A percentile compares a stretch with the other conserved stretches of the same genome.
These are phyloP conservation scores for Saccharomyces jurei DNA, from an alignment of 805 yeast genomes.

Conservation along the genomic window DNA sequence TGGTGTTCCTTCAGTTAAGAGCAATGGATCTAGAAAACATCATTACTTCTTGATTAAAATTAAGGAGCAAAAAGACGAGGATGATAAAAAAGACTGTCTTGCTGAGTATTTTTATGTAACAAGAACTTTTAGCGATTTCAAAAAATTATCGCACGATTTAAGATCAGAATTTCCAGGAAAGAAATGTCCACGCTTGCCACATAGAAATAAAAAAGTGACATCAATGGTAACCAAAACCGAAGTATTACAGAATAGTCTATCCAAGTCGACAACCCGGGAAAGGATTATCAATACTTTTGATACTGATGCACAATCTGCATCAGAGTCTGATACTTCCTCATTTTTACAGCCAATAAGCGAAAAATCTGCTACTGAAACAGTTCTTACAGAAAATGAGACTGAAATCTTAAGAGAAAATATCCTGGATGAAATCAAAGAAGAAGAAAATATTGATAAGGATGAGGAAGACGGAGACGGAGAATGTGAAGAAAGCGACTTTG, in stretches of 20 bases:
- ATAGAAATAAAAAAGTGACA: conserved; percentile 37
- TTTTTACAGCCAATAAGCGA: background rate
- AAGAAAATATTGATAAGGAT: background rate
- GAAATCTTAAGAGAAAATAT: background rate
- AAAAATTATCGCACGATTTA: conserved; percentile 44
- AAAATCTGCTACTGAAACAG: background rate
- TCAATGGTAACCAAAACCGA: conserved; percentile 17
- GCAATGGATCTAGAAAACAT: conserved; percentile 1
- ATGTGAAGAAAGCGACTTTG: conserved; percentile 7
- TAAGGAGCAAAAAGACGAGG: conserved; percentile 26
- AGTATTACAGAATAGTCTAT: background rate
- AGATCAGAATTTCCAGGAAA: conserved; percentile 60
- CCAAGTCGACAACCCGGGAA: conserved; percentile 12
- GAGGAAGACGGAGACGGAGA: conserved; percentile 7
- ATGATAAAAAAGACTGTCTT: background rate
- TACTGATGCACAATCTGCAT: conserved; percentile 5
- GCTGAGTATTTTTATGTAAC: conserved; percentile 37
- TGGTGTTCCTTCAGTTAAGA: conserved; percentile 1
- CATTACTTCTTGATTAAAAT: conserved; percentile 46
- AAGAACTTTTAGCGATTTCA: conserved; percentile 63
- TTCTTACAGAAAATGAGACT: background rate
- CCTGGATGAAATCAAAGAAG: background rate
- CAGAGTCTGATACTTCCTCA: background rate
- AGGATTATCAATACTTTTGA: conserved; percentile 12
- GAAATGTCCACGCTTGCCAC: conserved; percentile 51